Evolutionary conservation across 1,284 basidiomycete species (phyloP).

Genomic region (Cutaneotrichosporon cavernicola): DNA sequence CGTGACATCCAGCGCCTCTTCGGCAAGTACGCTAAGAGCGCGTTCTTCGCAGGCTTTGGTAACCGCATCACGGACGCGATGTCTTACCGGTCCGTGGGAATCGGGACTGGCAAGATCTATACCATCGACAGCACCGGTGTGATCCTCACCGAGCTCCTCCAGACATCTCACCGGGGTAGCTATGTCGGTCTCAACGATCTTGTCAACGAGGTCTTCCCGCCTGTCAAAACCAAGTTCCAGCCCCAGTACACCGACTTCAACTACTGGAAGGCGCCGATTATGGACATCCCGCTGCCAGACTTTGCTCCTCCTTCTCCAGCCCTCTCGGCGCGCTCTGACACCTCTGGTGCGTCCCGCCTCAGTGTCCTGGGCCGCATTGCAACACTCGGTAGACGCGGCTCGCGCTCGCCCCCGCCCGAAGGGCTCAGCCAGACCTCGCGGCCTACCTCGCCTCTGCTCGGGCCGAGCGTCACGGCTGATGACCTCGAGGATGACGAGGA

Average conservation of each 20-base stretch:
- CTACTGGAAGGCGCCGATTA: conserved; percentile 83
- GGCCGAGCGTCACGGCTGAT: conserved; percentile 41
- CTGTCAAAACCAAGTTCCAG: conserved; percentile 80
- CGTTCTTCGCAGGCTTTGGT: conserved; percentile 96
- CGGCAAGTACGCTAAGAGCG: conserved; percentile 64
- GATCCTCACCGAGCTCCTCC: conserved; percentile 95
- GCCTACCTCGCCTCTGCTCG: conserved; percentile 50
- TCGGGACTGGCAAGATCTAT: conserved; percentile 92
- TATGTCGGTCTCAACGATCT: conserved; percentile 76
- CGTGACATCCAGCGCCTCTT: conserved; percentile 94
- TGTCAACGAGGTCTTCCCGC: conserved; percentile 99
- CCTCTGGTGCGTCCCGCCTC: conserved; percentile 63
- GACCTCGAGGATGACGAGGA: conserved; percentile 58
- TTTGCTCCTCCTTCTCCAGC: conserved; percentile 87
- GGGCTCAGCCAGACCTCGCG: conserved; percentile 53
- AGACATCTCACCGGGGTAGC: conserved; percentile 87
- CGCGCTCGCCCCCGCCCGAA: conserved; percentile 38
- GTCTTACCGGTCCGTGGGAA: conserved; percentile 92
- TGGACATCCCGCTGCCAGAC: conserved; percentile 80
- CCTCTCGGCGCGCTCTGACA: conserved; percentile 85
- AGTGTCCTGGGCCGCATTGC: conserved; percentile 78
- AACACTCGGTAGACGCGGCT: conserved; percentile 56
- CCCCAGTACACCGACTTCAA: conserved; percentile 97
- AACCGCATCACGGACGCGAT: conserved; percentile 98
- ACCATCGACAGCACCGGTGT: conserved; percentile 95